These are phyloP conservation scores for Limtongozyma cylindracea DNA, from an alignment of 805 yeast genomes.

Conservation along the genomic window DNA sequence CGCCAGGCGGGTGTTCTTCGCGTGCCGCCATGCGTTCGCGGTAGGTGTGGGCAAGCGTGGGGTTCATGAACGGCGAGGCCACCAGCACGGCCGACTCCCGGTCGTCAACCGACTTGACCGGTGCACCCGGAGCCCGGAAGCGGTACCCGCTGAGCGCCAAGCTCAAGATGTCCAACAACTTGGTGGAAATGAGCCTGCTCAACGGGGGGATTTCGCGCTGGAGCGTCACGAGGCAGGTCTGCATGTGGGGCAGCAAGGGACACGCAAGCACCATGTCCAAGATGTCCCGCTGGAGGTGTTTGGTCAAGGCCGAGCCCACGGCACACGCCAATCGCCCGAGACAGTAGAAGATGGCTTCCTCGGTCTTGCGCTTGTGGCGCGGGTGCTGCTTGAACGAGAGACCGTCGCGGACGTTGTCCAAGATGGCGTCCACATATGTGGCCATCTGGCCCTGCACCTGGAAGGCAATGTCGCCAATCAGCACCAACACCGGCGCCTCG, in stretches of 20 bases:
- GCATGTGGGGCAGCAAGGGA: slow-evolving; percentile 64
- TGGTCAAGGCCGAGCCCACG: slow-evolving; percentile 82
- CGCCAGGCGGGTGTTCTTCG: too few relatives aligned
- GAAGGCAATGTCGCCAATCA: slow-evolving; percentile 67
- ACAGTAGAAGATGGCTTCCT: slow-evolving; percentile 73
- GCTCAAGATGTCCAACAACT: slow-evolving; percentile 46
- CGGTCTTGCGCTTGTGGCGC: slow-evolving; percentile 30
- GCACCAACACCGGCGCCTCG: slow-evolving; percentile 44
- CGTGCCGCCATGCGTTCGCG: slow-evolving; percentile 48
- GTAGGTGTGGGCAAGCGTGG: slow-evolving; percentile 48
- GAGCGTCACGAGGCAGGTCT: slow-evolving; percentile 43
- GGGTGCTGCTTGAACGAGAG: slow-evolving; percentile 26
- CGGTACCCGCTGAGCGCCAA: slow-evolving; percentile 57
- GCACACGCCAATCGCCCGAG: slow-evolving; percentile 69
- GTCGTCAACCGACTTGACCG: slow-evolving; percentile 21
- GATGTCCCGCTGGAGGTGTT: slow-evolving; percentile 62
- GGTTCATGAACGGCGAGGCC: slow-evolving; percentile 22
- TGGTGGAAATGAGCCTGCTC: slow-evolving; percentile 44
- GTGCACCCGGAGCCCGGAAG: slow-evolving; percentile 72
- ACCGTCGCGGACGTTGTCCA: slow-evolving; percentile 65
- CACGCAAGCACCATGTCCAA: slow-evolving; percentile 55
- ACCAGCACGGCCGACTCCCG: slow-evolving; percentile 78
- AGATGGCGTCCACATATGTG: slow-evolving; percentile 69
- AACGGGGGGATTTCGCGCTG: slow-evolving; percentile 59
- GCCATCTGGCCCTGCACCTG: slow-evolving; percentile 69